Evolutionary conservation across 257 asterid genomes (phyloP).

Genomic region (Oldenlandia corymbosa): DNA sequence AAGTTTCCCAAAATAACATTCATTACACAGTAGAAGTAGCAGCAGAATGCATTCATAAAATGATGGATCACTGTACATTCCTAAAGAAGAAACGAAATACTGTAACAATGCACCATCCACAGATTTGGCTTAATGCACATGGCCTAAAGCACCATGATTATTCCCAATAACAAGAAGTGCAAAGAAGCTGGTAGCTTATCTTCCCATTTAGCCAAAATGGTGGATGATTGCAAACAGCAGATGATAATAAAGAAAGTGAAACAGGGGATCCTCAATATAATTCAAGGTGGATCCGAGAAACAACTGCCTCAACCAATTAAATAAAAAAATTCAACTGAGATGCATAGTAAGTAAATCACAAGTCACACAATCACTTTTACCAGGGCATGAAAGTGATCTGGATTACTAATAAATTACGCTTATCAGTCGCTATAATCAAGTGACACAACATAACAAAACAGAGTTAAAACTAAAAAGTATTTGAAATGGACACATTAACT

Average conservation of each 20-base stretch:
- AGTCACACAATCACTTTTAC: neutral
- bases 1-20: neutral
- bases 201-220: neutral
- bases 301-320: neutral
- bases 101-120: neutral
- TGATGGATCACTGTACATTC: neutral
- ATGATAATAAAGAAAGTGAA: neutral
- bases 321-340: neutral
- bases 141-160: too few species aligned
- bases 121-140: too few species aligned
- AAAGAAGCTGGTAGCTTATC: neutral
- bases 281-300: neutral
- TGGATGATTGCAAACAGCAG: neutral
- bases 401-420: neutral
- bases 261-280: neutral
- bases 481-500: slow-evolving; percentile 3
- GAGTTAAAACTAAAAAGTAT: slow-evolving; percentile 2
- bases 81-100: neutral
- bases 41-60: neutral
- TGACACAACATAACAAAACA: neutral
- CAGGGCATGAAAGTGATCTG: neutral
- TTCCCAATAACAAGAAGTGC: neutral
- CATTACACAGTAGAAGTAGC: neutral
- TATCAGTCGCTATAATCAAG: neutral
- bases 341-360: neutral